Evolutionary conservation across 75 land plant species (phyloP), one percentile per base, ranked within the genome.

Genomic region (Sequoia sempervirens): DNA sequence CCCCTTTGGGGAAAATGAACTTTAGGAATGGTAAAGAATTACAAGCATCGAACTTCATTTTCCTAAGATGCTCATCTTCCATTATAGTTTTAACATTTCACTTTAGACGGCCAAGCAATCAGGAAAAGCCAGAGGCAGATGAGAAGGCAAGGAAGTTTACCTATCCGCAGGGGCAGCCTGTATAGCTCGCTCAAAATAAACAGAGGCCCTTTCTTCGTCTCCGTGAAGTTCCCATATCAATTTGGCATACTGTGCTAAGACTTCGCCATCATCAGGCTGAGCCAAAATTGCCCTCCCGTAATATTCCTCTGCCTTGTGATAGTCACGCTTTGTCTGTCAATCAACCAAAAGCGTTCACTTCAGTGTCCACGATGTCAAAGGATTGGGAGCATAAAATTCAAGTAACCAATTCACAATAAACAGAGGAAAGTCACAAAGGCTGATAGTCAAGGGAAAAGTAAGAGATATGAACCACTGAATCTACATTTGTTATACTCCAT

Each of bases 211-310:
- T 38, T 93, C 88, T 56, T 83, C 81, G 52, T 94, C 90, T 34
- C 70, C 83, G 38, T 91, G 91, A 52, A 89, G 70, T 47, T 94
- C 89, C 96, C 96, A 94, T 8, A 88, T 82, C 45, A 94, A 28
- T 81, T 89, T 89, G 18, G 91, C 96, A 84, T 91, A 94, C 54
- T 86, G 83, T 23, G 94, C 80, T 66, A 92, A 46, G 64, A 85
- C 43, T 79, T 91, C 91, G 34, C 92, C 94, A 64, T 94, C 91
- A 3, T 81, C 72, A 11, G 96, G 94, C 30, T 91, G 87, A 14
- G 88, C 87, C 38, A 86, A 83, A 4, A 92, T 87, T 20, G 93
- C 94, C 17, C 91, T 87, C 15, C 80, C 82, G 72, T 88, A 94
- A 53, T 84, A 90, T 40, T 90, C 92, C 79, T 92, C 94, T 37